Base-by-base conservation (phyloP, 495 filamentous ascomycete species). In the Tuber umbilicatum region DNA sequence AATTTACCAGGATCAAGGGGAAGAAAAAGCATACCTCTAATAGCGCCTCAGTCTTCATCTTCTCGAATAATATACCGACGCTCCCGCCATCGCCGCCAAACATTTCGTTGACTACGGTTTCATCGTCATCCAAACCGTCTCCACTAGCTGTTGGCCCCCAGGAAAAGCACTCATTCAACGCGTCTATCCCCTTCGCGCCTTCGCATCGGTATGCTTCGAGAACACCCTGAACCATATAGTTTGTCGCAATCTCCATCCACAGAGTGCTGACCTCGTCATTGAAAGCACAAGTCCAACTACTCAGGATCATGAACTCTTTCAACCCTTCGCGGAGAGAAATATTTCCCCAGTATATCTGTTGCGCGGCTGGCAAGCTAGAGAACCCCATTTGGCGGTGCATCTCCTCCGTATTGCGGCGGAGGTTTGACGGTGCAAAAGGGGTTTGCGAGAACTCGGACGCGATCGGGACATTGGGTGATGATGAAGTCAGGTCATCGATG, bases 101-200 rank as follows among this genome's bases (percentile, higher is more conserved):
- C 76, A 81, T 79, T 55, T 81, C 80, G 69, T 81, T 81, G 23
- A 81, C 71, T 35, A 73, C 50, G 19, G 76, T 75, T 60, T 81
- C 80, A 40, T 81, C 76, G 5, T 71, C 70, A 47, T 73, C 64
- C 55, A 74, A 67, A 6, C 75, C 43, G 35, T 73, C 60, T 16
- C 73, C 70, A 45, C 71, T 80, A 35, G 75, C 73, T 27, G 78
- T 79, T 35, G 75, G 73, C 12, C 80, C 80, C 71, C 76, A 82
- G 14, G 79, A 64, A 74, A 81, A 81, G 74, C 79, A 81, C 68
- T 81, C 79, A 39, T 81, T 81, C 39, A 81, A n/a, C 10, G 76
- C 79, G 67, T 81, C 76, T 9, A 79, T 38, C n/a, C 73, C 74
- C 23, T 70, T 75, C 19, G 78, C 76, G 16, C 76, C 76, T 50